These are phyloP conservation scores for Dalechampia spathulata DNA, from an alignment of 441 rosid species.

Conservation along the genomic window DNA sequence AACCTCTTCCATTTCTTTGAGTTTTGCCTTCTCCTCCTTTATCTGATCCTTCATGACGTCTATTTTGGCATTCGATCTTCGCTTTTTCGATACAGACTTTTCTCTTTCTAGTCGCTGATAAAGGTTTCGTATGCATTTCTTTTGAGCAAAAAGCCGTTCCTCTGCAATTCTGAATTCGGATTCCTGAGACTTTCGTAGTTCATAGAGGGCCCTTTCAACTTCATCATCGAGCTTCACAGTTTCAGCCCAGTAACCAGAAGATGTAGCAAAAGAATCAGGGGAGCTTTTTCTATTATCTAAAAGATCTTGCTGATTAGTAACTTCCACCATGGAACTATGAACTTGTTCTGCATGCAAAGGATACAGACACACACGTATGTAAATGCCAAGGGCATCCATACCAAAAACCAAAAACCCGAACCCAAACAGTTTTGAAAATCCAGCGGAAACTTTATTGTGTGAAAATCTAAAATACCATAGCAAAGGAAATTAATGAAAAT, in stretches of 20 bases:
- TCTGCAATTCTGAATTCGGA: slow-evolving; percentile 60
- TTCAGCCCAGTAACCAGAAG: slow-evolving; percentile 38
- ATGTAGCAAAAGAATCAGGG: slow-evolving; percentile 22
- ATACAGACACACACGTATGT: too few species aligned
- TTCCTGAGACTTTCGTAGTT: slow-evolving; percentile 51
- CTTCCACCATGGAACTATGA: slow-evolving; percentile 22
- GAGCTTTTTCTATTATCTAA: slow-evolving; percentile 17
- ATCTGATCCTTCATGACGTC: slow-evolving; percentile 50
- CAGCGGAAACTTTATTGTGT: too few species aligned
- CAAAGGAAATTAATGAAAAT: not conserved
- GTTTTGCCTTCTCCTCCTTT: slow-evolving; percentile 44
- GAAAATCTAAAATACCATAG: not conserved
- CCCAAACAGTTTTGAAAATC: too few species aligned
- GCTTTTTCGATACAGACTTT: slow-evolving; percentile 35
- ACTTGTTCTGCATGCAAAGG: slow-evolving; percentile 22
- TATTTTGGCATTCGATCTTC: slow-evolving; percentile 15
- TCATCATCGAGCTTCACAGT: slow-evolving; percentile 52
- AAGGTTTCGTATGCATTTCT: slow-evolving; percentile 43
- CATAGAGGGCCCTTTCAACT: slow-evolving; percentile 46
- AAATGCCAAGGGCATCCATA: too few species aligned
- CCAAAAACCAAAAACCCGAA: too few species aligned
- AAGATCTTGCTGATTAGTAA: slow-evolving; percentile 17
- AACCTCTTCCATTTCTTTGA: slow-evolving; percentile 66
- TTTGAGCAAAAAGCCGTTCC: slow-evolving; percentile 53
- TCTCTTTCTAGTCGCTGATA: slow-evolving; percentile 62